Conservation (phyloP, 1,284 basidiomycete genomes). For the Bondarzewia mesenterica region DNA sequence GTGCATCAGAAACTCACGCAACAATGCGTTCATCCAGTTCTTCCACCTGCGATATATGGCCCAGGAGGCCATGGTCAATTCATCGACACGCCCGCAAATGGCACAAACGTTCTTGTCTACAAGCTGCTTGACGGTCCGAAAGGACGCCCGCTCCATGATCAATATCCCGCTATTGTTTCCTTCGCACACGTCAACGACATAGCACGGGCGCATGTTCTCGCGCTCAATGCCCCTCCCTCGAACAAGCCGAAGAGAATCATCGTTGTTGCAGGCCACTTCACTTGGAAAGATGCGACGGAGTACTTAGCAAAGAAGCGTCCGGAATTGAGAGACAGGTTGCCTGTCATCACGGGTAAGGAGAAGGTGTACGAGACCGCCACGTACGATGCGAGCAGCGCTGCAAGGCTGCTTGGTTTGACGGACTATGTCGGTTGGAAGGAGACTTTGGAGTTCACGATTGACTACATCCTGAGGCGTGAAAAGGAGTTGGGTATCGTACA, state of each 20-base stretch:
- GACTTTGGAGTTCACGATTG: background rate
- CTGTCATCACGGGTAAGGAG: background rate
- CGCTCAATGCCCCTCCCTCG: background rate
- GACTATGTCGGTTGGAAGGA: background rate
- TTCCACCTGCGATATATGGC: background rate
- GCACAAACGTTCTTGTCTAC: background rate
- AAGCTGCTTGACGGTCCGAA: background rate
- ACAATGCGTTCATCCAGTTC: background rate
- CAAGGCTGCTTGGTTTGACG: background rate
- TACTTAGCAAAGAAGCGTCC: background rate
- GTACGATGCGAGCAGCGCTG: background rate
- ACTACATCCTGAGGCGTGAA: background rate
- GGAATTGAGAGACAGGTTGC: background rate
- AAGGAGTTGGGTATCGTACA: background rate
- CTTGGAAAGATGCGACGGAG: background rate
- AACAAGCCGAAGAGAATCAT: background rate
- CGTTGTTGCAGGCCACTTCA: background rate
- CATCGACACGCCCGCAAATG: background rate
- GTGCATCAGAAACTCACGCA: background rate
- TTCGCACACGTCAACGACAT: conserved; percentile 2
- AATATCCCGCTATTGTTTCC: background rate
- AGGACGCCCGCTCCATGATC: background rate
- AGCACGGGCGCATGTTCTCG: background rate
- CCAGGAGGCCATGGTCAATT: background rate
- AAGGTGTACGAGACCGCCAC: background rate